Percentiles rank a stretch among this genome's conserved stretches.
Conservation (phyloP, 1,284 basidiomycete genomes). For the Tylopilus sp. region DNA sequence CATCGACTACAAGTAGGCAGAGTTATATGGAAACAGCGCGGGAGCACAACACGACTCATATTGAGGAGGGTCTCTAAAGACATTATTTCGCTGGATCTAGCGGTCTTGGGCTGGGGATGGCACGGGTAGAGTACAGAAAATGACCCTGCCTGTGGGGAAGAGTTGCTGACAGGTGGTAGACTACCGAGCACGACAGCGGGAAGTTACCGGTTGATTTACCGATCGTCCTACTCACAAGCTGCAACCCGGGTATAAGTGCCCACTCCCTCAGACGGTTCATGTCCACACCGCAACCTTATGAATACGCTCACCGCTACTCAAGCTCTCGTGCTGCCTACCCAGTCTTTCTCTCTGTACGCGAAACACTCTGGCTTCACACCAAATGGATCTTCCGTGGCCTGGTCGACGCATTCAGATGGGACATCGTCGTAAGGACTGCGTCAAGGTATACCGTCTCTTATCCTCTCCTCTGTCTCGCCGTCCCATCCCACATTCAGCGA, state of each 20-base stretch:
- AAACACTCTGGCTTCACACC: slow-evolving; percentile 57
- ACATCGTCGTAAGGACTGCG: slow-evolving; percentile 54
- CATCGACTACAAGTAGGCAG: not conserved
- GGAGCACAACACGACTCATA: not conserved
- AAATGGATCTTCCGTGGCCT: slow-evolving; percentile 59
- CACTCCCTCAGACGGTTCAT: slow-evolving; percentile 13
- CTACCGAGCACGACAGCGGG: slow-evolving; percentile 3
- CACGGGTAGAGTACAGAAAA: too few relatives aligned
- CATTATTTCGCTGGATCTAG: not conserved
- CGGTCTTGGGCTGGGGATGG: not conserved
- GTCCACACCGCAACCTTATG: slow-evolving; percentile 19
- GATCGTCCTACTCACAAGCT: too few relatives aligned
- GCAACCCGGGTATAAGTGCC: too few relatives aligned
- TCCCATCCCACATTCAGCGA: slow-evolving; percentile 45
- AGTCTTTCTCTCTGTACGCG: slow-evolving; percentile 58
- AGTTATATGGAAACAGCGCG: too few relatives aligned
- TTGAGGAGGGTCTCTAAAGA: not conserved
- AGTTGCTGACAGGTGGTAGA: too few relatives aligned
- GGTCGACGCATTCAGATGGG: slow-evolving; percentile 69
- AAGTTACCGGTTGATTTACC: slow-evolving; percentile 15
- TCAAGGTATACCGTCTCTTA: slow-evolving; percentile 36
- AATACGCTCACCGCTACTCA: slow-evolving; percentile 21
- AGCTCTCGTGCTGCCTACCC: slow-evolving; percentile 55
- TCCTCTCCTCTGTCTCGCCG: slow-evolving; percentile 3
- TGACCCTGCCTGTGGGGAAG: too few relatives aligned